phyloP scores from a whole-genome alignment of 352 stramenopile genomes.

The Blastocystis sp. region DNA sequence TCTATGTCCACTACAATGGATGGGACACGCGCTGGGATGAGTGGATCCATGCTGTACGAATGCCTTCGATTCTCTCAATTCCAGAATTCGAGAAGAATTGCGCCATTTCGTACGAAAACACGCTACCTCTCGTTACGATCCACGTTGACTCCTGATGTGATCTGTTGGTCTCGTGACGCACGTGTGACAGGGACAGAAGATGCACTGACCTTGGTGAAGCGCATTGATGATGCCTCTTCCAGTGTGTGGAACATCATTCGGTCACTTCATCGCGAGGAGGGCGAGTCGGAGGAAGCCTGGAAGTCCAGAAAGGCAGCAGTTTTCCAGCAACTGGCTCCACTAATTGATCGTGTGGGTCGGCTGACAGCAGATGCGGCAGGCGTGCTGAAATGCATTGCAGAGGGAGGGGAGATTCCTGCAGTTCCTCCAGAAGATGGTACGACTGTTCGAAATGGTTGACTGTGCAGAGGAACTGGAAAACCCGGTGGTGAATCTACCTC shows the following conservation, averaged over 20 bases:
- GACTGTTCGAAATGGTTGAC: not conserved
- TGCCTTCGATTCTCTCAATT: slow-evolving; percentile 56
- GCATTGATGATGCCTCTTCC: not conserved
- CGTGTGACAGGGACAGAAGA: not conserved
- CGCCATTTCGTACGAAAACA: slow-evolving; percentile 75
- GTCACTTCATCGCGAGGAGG: not conserved
- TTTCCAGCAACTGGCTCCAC: not conserved
- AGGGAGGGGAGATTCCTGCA: not conserved
- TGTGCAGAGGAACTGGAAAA: not conserved
- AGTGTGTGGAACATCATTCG: not conserved
- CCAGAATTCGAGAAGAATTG: slow-evolving; percentile 73
- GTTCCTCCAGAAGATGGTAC: not conserved
- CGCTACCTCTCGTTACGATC: not conserved
- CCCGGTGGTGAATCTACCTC: not conserved
- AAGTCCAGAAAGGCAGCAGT: not conserved
- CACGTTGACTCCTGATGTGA: not conserved
- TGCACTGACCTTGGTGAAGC: not conserved
- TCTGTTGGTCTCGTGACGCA: not conserved
- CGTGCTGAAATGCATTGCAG: not conserved
- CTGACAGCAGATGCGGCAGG: not conserved
- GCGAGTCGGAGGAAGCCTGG: not conserved
- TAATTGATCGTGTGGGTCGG: slow-evolving; percentile 2
- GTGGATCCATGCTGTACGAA: slow-evolving; percentile 67
- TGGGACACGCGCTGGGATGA: slow-evolving; percentile 80
- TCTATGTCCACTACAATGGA: slow-evolving; percentile 77